These are phyloP conservation scores for Pestalotiopsis sp. DNA, from an alignment of 2,329 filamentous ascomycete genomes.

Conservation along the genomic window DNA sequence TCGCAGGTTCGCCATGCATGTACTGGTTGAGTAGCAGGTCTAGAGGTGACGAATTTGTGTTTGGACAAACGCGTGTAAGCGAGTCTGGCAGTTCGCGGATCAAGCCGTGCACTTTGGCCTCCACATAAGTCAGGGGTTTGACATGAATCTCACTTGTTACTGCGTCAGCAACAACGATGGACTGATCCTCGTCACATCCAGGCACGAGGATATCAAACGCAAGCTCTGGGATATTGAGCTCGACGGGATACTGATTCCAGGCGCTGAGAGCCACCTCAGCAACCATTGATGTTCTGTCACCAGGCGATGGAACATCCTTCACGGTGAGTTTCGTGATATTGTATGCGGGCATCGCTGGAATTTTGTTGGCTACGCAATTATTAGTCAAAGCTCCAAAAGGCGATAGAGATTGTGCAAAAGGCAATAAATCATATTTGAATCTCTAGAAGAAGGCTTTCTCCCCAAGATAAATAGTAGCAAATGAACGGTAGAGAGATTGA, in stretches of 20 bases:
- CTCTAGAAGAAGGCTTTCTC: slow-evolving; percentile 51
- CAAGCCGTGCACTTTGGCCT: slow-evolving; percentile 70
- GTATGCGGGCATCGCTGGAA: slow-evolving; percentile 79
- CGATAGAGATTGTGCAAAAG: slow-evolving; percentile 3
- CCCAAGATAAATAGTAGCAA: slow-evolving; percentile 63
- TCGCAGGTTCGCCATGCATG: slow-evolving; percentile 76
- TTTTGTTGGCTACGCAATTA: slow-evolving; percentile 59
- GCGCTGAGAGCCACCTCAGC: slow-evolving; percentile 76
- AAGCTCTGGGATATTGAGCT: slow-evolving; percentile 75
- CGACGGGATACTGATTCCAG: slow-evolving; percentile 77
- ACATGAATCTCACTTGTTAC: slow-evolving; percentile 69
- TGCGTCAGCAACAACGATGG: slow-evolving; percentile 79
- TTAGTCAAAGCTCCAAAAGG: slow-evolving; percentile 31
- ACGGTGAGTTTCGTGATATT: slow-evolving; percentile 82
- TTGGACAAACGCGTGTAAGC: slow-evolving; percentile 74
- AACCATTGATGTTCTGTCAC: slow-evolving; percentile 67
- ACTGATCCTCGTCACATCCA: slow-evolving; percentile 74
- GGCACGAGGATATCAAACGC: slow-evolving; percentile 84
- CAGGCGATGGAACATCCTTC: slow-evolving; percentile 63
- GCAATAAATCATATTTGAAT: slow-evolving; percentile 18
- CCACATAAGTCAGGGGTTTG: slow-evolving; percentile 66
- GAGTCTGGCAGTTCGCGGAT: slow-evolving; percentile 74
- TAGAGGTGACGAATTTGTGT: slow-evolving; percentile 77
- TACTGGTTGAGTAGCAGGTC: slow-evolving; percentile 82
- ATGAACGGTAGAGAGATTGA: slow-evolving; percentile 70